These are phyloP conservation scores for Kwoniella europaea DNA, from an alignment of 768 basidiomycete species.

Conservation along the genomic window DNA sequence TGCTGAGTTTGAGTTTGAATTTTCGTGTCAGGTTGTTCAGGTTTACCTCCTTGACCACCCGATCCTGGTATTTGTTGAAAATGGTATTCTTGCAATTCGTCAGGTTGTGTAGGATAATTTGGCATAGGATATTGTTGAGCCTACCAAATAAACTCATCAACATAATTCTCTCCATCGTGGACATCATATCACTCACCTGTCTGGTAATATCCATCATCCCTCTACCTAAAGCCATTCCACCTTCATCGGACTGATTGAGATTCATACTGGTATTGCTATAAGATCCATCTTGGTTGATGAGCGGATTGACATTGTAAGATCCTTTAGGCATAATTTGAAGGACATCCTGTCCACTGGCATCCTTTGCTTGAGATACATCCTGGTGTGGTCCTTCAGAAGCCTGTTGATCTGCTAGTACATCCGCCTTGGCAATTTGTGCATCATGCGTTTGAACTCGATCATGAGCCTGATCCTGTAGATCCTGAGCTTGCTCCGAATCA, in stretches of 20 bases:
- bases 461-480: background rate
- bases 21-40: background rate
- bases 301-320: slow-evolving; percentile 50
- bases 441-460: background rate
- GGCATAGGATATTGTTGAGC: slow-evolving; percentile 11
- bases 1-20: background rate
- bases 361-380: background rate
- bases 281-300: slow-evolving; percentile 30
- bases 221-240: background rate
- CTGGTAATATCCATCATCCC: slow-evolving; percentile 17
- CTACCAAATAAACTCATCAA: background rate
- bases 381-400: background rate
- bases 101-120: background rate
- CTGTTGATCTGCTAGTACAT: background rate
- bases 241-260: slow-evolving; percentile 1
- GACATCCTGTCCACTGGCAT: background rate
- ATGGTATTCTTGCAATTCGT: background rate
- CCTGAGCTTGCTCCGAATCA: background rate
- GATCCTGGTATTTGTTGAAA: background rate
- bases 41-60: background rate
- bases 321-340: slow-evolving; percentile 2
- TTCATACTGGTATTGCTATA: slow-evolving; percentile 3
- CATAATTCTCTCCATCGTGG: slow-evolving; percentile 7
- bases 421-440: background rate
- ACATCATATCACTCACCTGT: background rate